Evolutionary conservation across 2,329 filamentous ascomycete species (phyloP).

Genomic region (Exutisphaerella laricina): DNA sequence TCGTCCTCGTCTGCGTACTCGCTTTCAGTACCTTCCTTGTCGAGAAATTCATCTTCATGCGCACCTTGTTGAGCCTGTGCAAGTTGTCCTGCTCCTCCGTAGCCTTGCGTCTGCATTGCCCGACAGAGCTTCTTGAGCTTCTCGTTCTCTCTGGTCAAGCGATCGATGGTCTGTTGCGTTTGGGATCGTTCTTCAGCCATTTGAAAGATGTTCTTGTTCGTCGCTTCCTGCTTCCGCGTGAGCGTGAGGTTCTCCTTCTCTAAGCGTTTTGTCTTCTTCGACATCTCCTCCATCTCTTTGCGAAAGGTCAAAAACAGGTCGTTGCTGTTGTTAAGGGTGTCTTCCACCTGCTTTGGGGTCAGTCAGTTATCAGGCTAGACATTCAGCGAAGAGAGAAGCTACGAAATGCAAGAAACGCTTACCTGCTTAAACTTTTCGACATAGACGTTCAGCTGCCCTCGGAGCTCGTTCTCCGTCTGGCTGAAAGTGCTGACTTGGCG

Average conservation of each 20-base stretch:
- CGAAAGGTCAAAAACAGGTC: slow-evolving; percentile 94
- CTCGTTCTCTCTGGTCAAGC: slow-evolving; percentile 75
- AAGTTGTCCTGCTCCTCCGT: slow-evolving; percentile 46
- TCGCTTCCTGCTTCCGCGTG: slow-evolving; percentile 87
- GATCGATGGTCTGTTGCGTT: slow-evolving; percentile 69
- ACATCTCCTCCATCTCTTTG: slow-evolving; percentile 99
- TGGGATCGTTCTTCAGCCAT: slow-evolving; percentile 91
- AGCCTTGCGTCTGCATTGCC: slow-evolving; percentile 91
- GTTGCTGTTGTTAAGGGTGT: slow-evolving; percentile 97
- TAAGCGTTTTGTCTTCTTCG: slow-evolving; percentile 93
- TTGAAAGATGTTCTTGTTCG: slow-evolving; percentile 89
- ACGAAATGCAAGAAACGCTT: slow-evolving; percentile 27
- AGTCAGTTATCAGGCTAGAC: slow-evolving; percentile 33
- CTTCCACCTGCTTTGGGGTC: slow-evolving; percentile 73
- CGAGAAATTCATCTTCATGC: slow-evolving; percentile 25
- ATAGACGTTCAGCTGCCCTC: slow-evolving; percentile 95
- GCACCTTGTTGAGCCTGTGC: slow-evolving; percentile 15
- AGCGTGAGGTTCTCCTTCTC: slow-evolving; percentile 93
- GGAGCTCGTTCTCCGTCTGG: slow-evolving; percentile 87
- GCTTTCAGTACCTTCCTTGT: slow-evolving; percentile 52
- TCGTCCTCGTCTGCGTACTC: slow-evolving; percentile 64
- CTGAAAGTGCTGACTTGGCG: slow-evolving; percentile 91
- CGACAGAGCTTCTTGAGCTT: slow-evolving; percentile 93
- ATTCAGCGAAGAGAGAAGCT: slow-evolving; percentile 3
- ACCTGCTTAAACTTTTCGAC: slow-evolving; percentile 99